phyloP scores from a whole-genome alignment of 2,329 filamentous ascomycete genomes.

The Aspergillus sp. region DNA sequence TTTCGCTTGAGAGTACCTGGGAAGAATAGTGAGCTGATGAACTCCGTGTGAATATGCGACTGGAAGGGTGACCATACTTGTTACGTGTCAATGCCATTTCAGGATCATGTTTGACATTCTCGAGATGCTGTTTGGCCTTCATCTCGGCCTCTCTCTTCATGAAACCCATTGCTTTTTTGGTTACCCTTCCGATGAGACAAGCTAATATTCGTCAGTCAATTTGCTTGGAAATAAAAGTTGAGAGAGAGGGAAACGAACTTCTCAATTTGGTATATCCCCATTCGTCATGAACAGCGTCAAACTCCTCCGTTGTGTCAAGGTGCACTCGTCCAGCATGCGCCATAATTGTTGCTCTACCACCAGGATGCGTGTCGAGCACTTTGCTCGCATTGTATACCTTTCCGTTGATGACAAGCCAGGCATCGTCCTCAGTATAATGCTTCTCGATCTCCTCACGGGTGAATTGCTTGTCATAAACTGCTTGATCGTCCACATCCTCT shows the following conservation, averaged over 20 bases:
- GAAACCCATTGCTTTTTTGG: constrained; percentile 44
- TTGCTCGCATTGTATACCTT: constrained; percentile 48
- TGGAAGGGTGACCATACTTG: constrained; percentile 2
- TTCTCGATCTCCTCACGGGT: constrained; percentile 50
- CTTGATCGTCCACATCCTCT: constrained; percentile 40
- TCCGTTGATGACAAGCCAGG: constrained; percentile 48
- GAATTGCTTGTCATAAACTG: constrained; percentile 46
- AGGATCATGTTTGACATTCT: constrained; percentile 18
- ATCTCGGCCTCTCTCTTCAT: constrained; percentile 42
- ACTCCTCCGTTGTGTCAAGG: constrained; percentile 45
- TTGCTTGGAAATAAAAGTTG: not conserved
- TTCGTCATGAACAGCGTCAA: constrained; percentile 47
- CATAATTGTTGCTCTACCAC: constrained; percentile 44
- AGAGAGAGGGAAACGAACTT: constrained; percentile 17
- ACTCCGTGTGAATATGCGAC: not conserved
- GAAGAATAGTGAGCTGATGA: not conserved
- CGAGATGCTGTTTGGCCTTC: constrained; percentile 32
- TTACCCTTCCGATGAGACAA: constrained; percentile 46
- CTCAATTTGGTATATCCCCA: constrained; percentile 47
- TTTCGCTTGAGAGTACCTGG: constrained; percentile 44
- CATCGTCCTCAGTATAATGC: constrained; percentile 44
- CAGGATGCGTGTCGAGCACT: constrained; percentile 45
- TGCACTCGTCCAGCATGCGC: constrained; percentile 47
- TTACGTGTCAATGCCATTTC: constrained; percentile 34
- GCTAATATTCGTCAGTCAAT: constrained; percentile 24